Conservation (phyloP, 139 green algal genomes). For the Chlorella vulgaris region DNA sequence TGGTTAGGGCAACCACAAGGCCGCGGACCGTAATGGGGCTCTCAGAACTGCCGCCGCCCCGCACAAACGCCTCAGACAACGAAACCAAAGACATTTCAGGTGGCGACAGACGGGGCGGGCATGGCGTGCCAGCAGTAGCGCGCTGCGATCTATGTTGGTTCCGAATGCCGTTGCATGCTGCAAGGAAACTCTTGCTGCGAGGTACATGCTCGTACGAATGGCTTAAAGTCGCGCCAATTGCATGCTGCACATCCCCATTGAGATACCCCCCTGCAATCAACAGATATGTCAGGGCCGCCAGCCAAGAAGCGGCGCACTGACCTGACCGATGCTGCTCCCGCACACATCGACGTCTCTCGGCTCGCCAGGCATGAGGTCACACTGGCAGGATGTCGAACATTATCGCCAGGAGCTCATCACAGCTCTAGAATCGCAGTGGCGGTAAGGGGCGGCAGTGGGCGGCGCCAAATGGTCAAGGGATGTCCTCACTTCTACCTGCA, state of each 20-base stretch:
- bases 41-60: not conserved
- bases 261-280: too few species aligned
- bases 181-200: too few species aligned
- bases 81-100: not conserved
- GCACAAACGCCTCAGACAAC: not conserved
- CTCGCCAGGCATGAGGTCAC: not conserved
- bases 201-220: too few species aligned
- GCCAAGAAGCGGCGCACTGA: conserved; percentile 3
- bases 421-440: conserved; percentile 34
- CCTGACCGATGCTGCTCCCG: not conserved
- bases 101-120: not conserved
- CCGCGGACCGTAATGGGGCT: not conserved
- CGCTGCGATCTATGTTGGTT: too few species aligned
- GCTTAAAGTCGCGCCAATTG: too few species aligned
- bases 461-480: not conserved
- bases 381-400: not conserved
- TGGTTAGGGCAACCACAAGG: not conserved
- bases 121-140: not conserved
- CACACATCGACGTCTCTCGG: not conserved
- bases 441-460: conserved; percentile 13
- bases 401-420: conserved; percentile 26
- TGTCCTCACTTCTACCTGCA: not conserved
- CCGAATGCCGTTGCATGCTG: too few species aligned
- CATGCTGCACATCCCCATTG: too few species aligned
- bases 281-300: not conserved